These are phyloP conservation scores for Phytophthora hibernalis DNA, from an alignment of 352 stramenopile species.

Conservation along the genomic window DNA sequence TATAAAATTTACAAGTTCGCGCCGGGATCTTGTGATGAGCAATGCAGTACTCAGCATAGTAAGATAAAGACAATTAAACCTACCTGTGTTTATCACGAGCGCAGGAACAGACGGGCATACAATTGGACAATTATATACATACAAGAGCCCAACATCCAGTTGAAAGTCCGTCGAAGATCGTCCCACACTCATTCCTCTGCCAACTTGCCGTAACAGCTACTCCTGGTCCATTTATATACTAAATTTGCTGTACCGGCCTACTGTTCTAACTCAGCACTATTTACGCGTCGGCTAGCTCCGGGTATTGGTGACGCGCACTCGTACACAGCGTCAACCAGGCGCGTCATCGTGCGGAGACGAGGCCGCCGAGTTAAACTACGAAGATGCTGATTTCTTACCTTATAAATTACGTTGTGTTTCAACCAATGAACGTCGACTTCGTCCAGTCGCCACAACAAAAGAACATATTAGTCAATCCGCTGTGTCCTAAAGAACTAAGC, in stretches of 20 bases:
- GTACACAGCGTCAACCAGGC: not conserved
- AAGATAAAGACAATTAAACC: not conserved
- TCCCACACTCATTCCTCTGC: not conserved
- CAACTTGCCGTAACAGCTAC: not conserved
- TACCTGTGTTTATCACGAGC: not conserved
- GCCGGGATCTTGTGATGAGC: not conserved
- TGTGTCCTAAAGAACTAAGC: not conserved
- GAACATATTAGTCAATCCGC: not conserved
- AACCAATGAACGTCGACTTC: slow-evolving; percentile 1
- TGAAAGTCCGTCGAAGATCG: no score
- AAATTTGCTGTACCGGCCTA: not conserved
- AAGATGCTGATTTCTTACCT: not conserved
- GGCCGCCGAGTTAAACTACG: not conserved
- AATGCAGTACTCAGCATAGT: not conserved
- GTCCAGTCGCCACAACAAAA: not conserved
- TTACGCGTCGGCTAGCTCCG: not conserved
- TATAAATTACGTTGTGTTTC: not conserved
- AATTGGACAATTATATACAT: not conserved
- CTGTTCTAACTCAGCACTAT: not conserved
- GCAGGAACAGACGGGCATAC: not conserved
- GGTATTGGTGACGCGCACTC: not conserved
- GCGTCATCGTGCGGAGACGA: slow-evolving; percentile 4
- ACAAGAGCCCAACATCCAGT: not conserved
- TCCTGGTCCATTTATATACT: no score
- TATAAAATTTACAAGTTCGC: not conserved